Percentiles rank a stretch among this genome's conserved stretches.
Conservation (phyloP, 1,284 basidiomycete species). For the Cystobasidium slooffiae region DNA sequence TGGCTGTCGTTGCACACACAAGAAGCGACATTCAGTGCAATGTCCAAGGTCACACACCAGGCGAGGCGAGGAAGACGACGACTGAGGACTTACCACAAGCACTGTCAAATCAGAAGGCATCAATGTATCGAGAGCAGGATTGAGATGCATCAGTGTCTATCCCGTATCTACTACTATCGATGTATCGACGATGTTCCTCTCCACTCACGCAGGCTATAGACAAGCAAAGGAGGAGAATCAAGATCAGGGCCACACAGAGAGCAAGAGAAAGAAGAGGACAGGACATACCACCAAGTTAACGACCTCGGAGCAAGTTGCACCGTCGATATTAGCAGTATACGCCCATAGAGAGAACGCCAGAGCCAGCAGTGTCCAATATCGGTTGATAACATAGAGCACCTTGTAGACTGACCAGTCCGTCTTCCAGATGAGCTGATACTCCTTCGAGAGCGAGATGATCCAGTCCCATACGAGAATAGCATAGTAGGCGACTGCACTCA, state of each 20-base stretch:
- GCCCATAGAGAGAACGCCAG: constrained; percentile 30
- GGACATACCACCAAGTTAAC: constrained; percentile 22
- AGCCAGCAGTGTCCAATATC: constrained; percentile 28
- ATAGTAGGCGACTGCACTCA: constrained; percentile 29
- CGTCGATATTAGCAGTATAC: constrained; percentile 6
- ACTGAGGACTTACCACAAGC: background rate
- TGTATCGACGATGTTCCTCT: background rate
- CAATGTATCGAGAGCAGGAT: background rate
- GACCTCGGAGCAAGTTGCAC: constrained; percentile 13
- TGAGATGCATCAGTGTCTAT: background rate
- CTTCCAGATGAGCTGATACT: constrained; percentile 38
- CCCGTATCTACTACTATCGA: background rate
- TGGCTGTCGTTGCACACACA: too few relatives aligned
- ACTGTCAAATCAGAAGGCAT: background rate
- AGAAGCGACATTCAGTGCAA: too few relatives aligned
- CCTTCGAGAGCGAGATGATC: constrained; percentile 26
- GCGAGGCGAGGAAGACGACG: background rate
- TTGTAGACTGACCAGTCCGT: constrained; percentile 33
- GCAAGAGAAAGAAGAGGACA: background rate
- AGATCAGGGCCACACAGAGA: background rate
- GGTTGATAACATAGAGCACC: constrained; percentile 19
- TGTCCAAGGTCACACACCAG: background rate
- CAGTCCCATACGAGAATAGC: constrained; percentile 39
- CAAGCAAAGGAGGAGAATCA: background rate
- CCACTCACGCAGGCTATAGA: constrained; percentile 34